Percentiles rank a stretch among this genome's conserved stretches.
Evolutionary conservation across 768 basidiomycete genomes (phyloP).

Genomic region (Serendipita vermifera): DNA sequence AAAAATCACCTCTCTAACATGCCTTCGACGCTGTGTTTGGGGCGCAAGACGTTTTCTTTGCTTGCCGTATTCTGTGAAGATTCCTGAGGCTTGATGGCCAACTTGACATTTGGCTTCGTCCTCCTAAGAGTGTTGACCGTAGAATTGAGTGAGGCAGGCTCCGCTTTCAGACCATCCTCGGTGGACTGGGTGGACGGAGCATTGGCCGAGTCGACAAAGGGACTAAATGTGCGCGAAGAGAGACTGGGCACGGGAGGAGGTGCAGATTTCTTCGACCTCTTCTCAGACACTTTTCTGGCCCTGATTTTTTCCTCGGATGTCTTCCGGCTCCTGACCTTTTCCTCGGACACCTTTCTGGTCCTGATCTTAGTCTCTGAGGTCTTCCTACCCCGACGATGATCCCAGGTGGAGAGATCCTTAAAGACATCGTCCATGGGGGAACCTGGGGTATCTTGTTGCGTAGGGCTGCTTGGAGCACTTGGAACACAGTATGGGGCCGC

Average conservation of each 20-base stretch:
- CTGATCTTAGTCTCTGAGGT: neutral
- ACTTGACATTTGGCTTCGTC: no score
- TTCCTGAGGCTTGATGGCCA: neutral
- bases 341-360: neutral
- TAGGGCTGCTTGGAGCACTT: neutral
- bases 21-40: neutral
- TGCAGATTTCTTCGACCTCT: neutral
- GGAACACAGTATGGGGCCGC: constrained; percentile 9
- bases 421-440: neutral
- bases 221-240: neutral
- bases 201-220: neutral
- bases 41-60: neutral
- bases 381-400: neutral
- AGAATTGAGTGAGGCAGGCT: no score
- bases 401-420: constrained; percentile 6
- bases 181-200: neutral
- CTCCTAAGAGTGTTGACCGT: no score
- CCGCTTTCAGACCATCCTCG: no score
- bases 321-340: neutral
- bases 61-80: neutral
- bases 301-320: neutral
- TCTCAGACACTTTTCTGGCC: neutral
- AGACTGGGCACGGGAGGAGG: neutral
- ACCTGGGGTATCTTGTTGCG: neutral
- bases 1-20: neutral